phyloP scores from a whole-genome alignment of 306 rosid species.

The Alnus glutinosa region DNA sequence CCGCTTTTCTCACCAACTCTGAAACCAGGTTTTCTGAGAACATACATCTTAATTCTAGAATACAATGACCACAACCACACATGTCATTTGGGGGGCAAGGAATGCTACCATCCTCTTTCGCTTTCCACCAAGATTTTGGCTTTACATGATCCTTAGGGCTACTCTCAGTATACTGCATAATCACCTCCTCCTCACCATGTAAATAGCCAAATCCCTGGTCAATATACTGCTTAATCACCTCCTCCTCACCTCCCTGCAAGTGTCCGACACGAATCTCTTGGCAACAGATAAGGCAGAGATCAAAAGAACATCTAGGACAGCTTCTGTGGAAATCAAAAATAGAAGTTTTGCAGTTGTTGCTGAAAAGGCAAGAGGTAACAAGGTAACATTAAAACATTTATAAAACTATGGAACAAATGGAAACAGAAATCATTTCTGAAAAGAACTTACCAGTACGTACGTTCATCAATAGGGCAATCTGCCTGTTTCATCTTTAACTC shows the following conservation, averaged over 20 bases:
- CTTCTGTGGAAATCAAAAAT: slow-evolving; percentile 80
- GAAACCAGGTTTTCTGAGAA: slow-evolving; percentile 35
- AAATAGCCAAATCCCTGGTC: slow-evolving; percentile 39
- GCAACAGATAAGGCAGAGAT: slow-evolving; percentile 82
- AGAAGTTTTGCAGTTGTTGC: slow-evolving; percentile 81
- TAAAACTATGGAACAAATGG: neutral
- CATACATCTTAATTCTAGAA: slow-evolving; percentile 62
- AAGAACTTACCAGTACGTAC: slow-evolving; percentile 62
- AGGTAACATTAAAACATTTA: neutral
- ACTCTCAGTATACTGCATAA: neutral
- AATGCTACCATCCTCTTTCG: slow-evolving; percentile 59
- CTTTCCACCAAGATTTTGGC: slow-evolving; percentile 53
- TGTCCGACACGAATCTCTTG: slow-evolving; percentile 68
- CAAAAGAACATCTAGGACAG: slow-evolving; percentile 66
- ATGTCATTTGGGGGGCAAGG: slow-evolving; percentile 53
- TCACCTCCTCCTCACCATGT: slow-evolving; percentile 40
- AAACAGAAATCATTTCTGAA: neutral
- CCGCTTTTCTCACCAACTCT: slow-evolving; percentile 61
- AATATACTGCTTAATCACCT: slow-evolving; percentile 37
- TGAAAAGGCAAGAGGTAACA: slow-evolving; percentile 29
- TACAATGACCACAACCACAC: slow-evolving; percentile 48
- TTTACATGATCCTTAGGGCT: slow-evolving; percentile 13
- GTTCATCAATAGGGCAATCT: slow-evolving; percentile 40
- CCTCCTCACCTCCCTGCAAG: slow-evolving; percentile 52
- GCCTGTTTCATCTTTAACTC: slow-evolving; percentile 35